Evolutionary conservation across 2,329 filamentous ascomycete species (phyloP), one percentile per base, ranked within the genome.

Genomic region (Aspergillus hortae): DNA sequence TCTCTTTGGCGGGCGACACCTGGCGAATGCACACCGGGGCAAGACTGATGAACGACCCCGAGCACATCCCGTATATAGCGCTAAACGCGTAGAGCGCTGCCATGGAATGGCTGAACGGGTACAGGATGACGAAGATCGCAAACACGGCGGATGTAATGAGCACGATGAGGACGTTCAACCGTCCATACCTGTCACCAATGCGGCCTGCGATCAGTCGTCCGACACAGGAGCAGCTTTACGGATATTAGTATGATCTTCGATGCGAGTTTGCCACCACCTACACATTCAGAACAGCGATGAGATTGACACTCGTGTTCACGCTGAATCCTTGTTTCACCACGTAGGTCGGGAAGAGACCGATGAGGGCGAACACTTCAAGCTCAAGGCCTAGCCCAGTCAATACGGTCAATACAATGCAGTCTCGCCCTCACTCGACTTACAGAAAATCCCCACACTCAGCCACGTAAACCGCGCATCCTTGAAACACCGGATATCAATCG

Each of bases 31-130:
- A 79, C 0, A 77, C 76, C 23, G 67, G 58, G 1, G 72, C 69
- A 1, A 78, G 66, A 10, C 73, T 74, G 41, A 80, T 66, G 55
- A 77, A 79, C 0, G 74, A 75, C 0, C 77, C 77, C 0, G 75
- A 77, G 0, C 71, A 74, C 14, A 79, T 70, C 0, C 77, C 77
- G 60, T 77, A 80, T 0, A 79, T 45, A 0, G 68, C 70, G 14
- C 71, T 65, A 41, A 77, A 77, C 3, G 68, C 58, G 47, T 77
- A 78, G 3, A 78, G 57, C 0, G 68, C 70, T 0, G 62, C 60
- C 0, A 73, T 55, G 1, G 67, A 67, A 12, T 68, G 65, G 1
- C 55, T 63, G 51, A 67, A 67, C 2, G 64, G 48, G 43, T 65
- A 65, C 3, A 66, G 53, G n/a, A 79, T 65, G 0, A 67, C 65